Conservation (phyloP, 2,329 filamentous ascomycete genomes). For the Cladosporium sp. region DNA sequence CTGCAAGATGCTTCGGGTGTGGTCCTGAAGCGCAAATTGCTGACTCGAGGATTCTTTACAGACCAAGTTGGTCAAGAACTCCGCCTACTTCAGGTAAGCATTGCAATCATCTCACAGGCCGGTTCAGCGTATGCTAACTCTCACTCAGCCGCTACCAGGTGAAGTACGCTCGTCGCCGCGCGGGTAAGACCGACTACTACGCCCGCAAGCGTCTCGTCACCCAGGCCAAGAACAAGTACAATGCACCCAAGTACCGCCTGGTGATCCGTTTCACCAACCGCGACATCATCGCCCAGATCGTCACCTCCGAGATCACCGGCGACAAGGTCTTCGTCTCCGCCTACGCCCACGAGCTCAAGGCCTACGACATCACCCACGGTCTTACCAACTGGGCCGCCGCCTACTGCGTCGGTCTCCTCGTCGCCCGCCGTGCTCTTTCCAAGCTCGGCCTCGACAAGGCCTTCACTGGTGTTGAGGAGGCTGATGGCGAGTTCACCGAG, state of each 20-base stretch:
- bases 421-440: conserved; percentile 92
- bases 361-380: conserved; percentile 96
- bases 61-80: conserved; percentile 96
- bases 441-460: conserved; percentile 94
- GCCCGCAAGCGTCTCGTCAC: conserved; percentile 98
- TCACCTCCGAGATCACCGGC: conserved; percentile 91
- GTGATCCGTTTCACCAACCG: conserved; percentile 81
- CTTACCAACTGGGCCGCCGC: conserved; percentile 99
- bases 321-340: conserved; percentile 94
- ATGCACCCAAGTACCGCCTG: conserved; percentile 98
- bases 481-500: conserved; percentile 90
- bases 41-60: conserved; percentile 70
- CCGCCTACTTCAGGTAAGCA: conserved; percentile 95
- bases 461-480: conserved; percentile 94
- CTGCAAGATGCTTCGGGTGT: conserved; percentile 98
- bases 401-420: conserved; percentile 92
- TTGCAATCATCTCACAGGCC: background rate
- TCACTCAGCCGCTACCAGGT: conserved; percentile 86
- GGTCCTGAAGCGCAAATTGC: conserved; percentile 98
- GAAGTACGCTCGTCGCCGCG: conserved; percentile 96
- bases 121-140: conserved; percentile 13
- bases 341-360: conserved; percentile 95
- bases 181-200: conserved; percentile 99
- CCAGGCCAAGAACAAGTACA: conserved; percentile 99
- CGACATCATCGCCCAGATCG: conserved; percentile 97